Base-by-base conservation (phyloP, 2,329 filamentous ascomycete genomes). In the Arthrobotrys entomopaga region DNA sequence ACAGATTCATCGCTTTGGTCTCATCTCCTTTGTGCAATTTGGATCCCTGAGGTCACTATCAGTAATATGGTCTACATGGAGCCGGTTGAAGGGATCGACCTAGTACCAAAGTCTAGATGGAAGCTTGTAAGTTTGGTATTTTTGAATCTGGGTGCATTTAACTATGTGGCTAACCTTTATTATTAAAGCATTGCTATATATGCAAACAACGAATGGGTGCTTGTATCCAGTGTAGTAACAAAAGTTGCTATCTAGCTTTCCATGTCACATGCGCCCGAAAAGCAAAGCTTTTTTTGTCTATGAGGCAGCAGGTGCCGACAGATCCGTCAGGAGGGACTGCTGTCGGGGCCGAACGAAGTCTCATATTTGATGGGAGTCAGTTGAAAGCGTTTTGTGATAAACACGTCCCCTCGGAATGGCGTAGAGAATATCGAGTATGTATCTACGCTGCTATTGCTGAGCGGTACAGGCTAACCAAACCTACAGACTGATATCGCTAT, bases 51-150 rank as follows among this genome's bases (percentile, higher is more conserved):
- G 82, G 92, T 98, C 5, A 94, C 92, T 2, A 87, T 99, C 57
- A 95, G 93, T 13, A 99, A 99, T 80, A 91, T 92, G 75, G 97
- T 93, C 6, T 95, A 98, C 80, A 97, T 98, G 92, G 95, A 99
- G 80, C 95, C 95, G 0, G 93, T 99, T 58, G 96, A 95, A 85
- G 95, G 98, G 78, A 92, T 99, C 40, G 95, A 99, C 81, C 97
- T 97, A 82, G 94, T 99, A 2, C 95, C 95, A 0, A 95, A 93
- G 80, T 93, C 90, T 75, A 87, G 95, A 76, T 99, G 95, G 95
- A 96, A 91, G 81, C 84, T 97, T 43, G 78, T 84, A 77, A 80
- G 82, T 76, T 72, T 43, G 29, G 7, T 34, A 10, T 34, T 34
- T 34, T 34, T 34, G 29, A 8, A 5, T 34, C 10, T 34, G 2